Percentiles rank a stretch among this genome's conserved stretches.
These are phyloP conservation scores for Candida yuanshanica DNA, from an alignment of 805 yeast genomes.

Conservation along the genomic window DNA sequence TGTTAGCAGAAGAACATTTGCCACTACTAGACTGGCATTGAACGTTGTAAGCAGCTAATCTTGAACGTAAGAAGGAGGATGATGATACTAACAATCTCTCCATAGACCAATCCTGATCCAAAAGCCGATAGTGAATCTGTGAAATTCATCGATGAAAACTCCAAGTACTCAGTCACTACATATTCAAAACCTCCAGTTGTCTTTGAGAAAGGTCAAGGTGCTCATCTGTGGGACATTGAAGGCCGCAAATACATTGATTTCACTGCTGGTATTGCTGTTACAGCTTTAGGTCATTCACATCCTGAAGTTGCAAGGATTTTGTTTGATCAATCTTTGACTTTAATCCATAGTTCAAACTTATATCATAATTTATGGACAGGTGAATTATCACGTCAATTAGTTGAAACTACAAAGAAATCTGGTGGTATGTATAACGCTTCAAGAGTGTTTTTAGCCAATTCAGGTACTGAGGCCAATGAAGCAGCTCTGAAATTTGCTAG, in stretches of 20 bases:
- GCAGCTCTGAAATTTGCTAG: slow-evolving; percentile 77
- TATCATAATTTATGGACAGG: slow-evolving; percentile 84
- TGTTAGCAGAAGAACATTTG: slow-evolving; percentile 5
- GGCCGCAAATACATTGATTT: slow-evolving; percentile 80
- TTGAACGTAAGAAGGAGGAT: background rate
- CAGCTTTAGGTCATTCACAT: slow-evolving; percentile 87
- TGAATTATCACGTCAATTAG: slow-evolving; percentile 64
- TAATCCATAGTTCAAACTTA: slow-evolving; percentile 82
- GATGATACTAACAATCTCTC: background rate
- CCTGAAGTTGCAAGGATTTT: slow-evolving; percentile 67
- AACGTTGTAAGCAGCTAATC: background rate
- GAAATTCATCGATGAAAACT: slow-evolving; percentile 30
- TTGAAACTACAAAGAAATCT: slow-evolving; percentile 57
- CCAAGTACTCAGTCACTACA: slow-evolving; percentile 59
- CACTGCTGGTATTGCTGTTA: slow-evolving; percentile 95
- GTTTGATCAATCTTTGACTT: slow-evolving; percentile 61
- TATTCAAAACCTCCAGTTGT: slow-evolving; percentile 76
- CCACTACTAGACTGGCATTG: slow-evolving; percentile 6
- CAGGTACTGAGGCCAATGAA: slow-evolving; percentile 79
- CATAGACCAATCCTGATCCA: slow-evolving; percentile 14
- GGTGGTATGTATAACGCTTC: slow-evolving; percentile 84
- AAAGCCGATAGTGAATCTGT: slow-evolving; percentile 25
- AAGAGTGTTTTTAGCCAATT: slow-evolving; percentile 63
- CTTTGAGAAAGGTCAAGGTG: slow-evolving; percentile 75
- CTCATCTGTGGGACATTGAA: slow-evolving; percentile 75